phyloP scores from a whole-genome alignment of 2,329 filamentous ascomycete genomes.

The Cordyceps javanica region DNA sequence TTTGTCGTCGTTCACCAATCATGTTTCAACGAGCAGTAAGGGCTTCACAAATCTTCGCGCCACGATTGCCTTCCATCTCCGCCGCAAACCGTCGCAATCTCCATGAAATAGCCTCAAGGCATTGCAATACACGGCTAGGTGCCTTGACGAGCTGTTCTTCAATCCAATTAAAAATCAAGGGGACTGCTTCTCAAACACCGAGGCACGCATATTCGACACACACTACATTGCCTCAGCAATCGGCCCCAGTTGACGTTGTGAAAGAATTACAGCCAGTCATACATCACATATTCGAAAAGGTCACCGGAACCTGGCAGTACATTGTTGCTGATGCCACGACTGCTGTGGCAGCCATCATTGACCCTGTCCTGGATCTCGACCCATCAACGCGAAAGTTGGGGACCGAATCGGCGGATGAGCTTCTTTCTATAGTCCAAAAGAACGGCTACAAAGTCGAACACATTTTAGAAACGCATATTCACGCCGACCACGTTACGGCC shows the following conservation, averaged over 20 bases:
- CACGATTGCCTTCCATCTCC: not conserved
- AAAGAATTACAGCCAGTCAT: conserved; percentile 14
- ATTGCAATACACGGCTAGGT: not conserved
- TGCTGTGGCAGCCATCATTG: conserved; percentile 48
- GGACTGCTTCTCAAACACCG: not conserved
- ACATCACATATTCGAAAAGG: conserved; percentile 32
- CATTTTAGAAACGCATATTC: conserved; percentile 56
- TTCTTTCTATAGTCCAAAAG: conserved; percentile 39
- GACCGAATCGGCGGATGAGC: conserved; percentile 46
- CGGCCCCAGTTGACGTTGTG: not conserved
- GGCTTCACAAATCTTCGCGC: not conserved
- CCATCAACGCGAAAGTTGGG: conserved; percentile 23
- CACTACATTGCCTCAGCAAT: not conserved
- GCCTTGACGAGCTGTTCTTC: not conserved
- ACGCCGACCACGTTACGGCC: conserved; percentile 56
- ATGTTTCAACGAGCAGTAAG: not conserved
- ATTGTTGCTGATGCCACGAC: conserved; percentile 49
- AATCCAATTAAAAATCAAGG: no score
- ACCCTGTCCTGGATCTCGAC: conserved; percentile 55
- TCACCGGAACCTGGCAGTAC: conserved; percentile 54
- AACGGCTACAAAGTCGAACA: conserved; percentile 41
- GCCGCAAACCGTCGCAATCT: not conserved
- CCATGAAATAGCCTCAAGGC: no score
- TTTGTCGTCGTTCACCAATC: not conserved
- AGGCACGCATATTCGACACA: not conserved